phyloP scores from a whole-genome alignment of 495 filamentous ascomycete genomes.

The Penicillium daleae region DNA sequence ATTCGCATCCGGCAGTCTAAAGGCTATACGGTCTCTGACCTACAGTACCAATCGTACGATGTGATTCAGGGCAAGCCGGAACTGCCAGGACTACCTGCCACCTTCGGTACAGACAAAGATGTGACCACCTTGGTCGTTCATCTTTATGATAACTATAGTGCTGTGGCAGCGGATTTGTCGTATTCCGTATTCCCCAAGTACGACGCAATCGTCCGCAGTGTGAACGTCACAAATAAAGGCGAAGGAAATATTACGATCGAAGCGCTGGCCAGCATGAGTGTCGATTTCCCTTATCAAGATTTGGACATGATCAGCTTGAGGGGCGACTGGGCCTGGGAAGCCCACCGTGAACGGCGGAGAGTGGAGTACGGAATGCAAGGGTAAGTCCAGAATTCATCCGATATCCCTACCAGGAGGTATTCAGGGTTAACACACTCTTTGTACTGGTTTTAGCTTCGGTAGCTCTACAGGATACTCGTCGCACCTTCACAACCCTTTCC shows the following conservation, averaged over 20 bases:
- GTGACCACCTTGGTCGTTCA: conserved; percentile 55
- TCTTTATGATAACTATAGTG: conserved; percentile 53
- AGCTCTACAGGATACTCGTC: conserved; percentile 50
- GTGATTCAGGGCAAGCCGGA: conserved; percentile 49
- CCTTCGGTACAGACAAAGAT: conserved; percentile 50
- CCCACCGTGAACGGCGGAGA: conserved; percentile 40
- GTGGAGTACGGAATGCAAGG: conserved; percentile 42
- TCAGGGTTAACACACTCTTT: neutral
- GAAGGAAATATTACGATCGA: conserved; percentile 48
- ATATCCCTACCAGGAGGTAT: neutral
- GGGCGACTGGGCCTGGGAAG: conserved; percentile 58
- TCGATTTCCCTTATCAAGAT: conserved; percentile 56
- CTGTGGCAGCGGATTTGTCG: conserved; percentile 51
- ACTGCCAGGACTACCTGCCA: conserved; percentile 53
- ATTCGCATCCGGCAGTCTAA: conserved; percentile 52
- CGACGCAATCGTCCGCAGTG: conserved; percentile 57
- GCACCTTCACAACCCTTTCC: conserved; percentile 58
- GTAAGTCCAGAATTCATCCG: conserved; percentile 18
- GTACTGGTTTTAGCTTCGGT: neutral
- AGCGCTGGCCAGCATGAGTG: conserved; percentile 54
- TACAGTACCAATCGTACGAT: conserved; percentile 51
- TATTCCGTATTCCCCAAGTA: conserved; percentile 59
- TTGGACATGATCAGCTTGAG: conserved; percentile 56
- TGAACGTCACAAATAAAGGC: conserved; percentile 54
- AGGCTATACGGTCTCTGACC: conserved; percentile 55